Percentiles rank a stretch among this genome's conserved stretches.
These are phyloP conservation scores for Geotrichum fermentans DNA, from an alignment of 1,139 yeast species.

Conservation along the genomic window DNA sequence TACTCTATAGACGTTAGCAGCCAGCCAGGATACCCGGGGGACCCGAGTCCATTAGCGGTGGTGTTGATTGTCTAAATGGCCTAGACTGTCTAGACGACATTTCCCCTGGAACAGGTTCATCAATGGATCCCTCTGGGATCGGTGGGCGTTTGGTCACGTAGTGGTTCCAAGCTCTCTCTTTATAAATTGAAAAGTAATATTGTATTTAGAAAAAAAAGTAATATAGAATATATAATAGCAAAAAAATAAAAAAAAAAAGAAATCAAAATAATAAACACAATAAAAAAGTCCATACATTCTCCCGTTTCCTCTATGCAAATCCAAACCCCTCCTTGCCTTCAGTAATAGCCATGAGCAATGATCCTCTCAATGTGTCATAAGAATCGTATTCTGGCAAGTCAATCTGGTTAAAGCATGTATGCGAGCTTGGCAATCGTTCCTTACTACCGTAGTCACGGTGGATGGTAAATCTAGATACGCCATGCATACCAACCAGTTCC, in stretches of 20 bases:
- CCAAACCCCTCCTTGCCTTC: conserved; percentile 99
- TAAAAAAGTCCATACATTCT: not conserved
- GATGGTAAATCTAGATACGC: conserved; percentile 79
- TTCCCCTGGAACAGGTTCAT: too few species aligned
- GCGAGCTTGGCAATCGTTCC: conserved; percentile 89
- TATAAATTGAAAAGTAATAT: too few species aligned
- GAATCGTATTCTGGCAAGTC: conserved; percentile 91
- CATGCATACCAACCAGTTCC: conserved; percentile 84
- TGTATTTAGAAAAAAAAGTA: not conserved
- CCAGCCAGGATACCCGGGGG: too few species aligned
- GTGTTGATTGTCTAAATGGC: too few species aligned
- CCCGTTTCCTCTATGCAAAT: conserved; percentile 49
- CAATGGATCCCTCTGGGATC: too few species aligned
- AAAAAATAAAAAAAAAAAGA: too few species aligned
- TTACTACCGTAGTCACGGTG: conserved; percentile 84
- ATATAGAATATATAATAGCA: too few species aligned
- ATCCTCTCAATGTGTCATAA: conserved; percentile 78
- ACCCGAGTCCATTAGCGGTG: too few species aligned
- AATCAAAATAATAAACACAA: not conserved
- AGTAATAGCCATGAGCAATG: conserved; percentile 76
- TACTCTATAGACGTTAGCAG: too few species aligned
- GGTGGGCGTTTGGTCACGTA: too few species aligned
- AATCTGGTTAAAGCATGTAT: conserved; percentile 93
- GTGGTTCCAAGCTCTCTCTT: too few species aligned
- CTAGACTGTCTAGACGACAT: too few species aligned